Evolutionary conservation across 306 rosid species (phyloP), one percentile per base, ranked within the genome.

Genomic region (Ceratonia siliqua): DNA sequence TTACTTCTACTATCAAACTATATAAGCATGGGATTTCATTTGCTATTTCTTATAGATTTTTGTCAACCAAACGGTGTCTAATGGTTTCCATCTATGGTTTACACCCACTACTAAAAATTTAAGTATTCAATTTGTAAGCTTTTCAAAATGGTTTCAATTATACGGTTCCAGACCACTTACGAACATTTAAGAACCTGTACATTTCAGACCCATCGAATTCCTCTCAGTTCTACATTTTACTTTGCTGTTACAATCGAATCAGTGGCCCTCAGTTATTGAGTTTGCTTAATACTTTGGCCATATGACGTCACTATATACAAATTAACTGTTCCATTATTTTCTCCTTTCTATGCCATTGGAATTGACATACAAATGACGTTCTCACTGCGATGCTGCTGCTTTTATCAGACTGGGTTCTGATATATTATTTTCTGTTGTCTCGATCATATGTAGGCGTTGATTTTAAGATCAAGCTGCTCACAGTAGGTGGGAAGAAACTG

Each of bases 401-500:
- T 49, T 28, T 49, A 72, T 50, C 30, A 49, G 46, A 69, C 54
- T 49, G 48, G 18, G 22, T 41, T 76, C 22, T 48, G 38, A 55
- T 39, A 21, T 58, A 68, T 73, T 67, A 41, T 45, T 30, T 50
- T 74, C 11, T 41, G n/a, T 45, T 79, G 62, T 15, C 66, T 78
- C 14, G 8, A 53, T 78, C n/a, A 45, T 61, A 33, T 77, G 74
- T 42, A 95, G 99, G 99, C 66, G 99, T 95, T 86, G 99, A 95
- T 89, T 95, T 95, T 77, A 95, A 92, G 90, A 89, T 92, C 87
- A 95, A 95, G 89, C 79, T 57, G 46, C 93, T 92, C 36, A 79
- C 92, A 12, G 93, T 92, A 3, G 93, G 86, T 43, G 97, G 90
- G 84, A 92, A 90, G 89, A 95, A 76, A 82, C 85, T 92, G 76